phyloP scores from a whole-genome alignment of 139 green algal species.

The Coccomyxa sp. region DNA sequence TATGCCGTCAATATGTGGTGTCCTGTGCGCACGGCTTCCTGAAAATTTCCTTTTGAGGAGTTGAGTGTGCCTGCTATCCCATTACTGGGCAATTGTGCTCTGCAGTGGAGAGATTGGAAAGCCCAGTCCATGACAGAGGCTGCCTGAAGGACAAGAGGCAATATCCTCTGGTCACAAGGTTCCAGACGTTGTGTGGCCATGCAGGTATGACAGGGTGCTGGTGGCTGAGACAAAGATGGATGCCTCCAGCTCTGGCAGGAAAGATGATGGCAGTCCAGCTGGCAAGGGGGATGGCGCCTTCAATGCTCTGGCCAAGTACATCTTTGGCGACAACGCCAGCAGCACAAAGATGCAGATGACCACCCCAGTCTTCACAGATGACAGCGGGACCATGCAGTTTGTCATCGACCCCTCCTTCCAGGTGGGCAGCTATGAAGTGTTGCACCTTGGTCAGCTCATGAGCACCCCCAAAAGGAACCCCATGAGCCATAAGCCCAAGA shows the following conservation, averaged over 20 bases:
- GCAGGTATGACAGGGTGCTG: slow-evolving; percentile 21
- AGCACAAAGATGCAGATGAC: slow-evolving; percentile 41
- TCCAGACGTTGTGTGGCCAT: neutral
- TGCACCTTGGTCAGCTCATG: neutral
- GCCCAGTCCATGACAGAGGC: neutral
- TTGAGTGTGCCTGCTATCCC: neutral
- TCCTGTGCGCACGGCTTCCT: neutral
- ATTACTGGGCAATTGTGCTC: neutral
- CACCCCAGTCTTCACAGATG: slow-evolving; percentile 38
- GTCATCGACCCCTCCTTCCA: slow-evolving; percentile 29
- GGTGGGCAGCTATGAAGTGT: slow-evolving; percentile 9
- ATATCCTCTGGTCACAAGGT: neutral
- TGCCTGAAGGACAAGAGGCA: neutral
- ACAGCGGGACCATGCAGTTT: slow-evolving; percentile 38
- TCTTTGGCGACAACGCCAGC: slow-evolving; percentile 24
- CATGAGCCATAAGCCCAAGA: neutral
- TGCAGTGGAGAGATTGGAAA: neutral
- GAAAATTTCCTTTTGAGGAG: no score
- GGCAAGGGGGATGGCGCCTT: slow-evolving; percentile 9
- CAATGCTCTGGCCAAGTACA: slow-evolving; percentile 24
- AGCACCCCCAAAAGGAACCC: neutral
- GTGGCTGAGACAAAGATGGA: slow-evolving; percentile 18
- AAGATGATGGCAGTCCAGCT: neutral
- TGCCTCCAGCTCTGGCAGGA: neutral
- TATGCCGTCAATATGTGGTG: neutral